phyloP scores from a whole-genome alignment of 768 basidiomycete species.

The Lepiota venenata region DNA sequence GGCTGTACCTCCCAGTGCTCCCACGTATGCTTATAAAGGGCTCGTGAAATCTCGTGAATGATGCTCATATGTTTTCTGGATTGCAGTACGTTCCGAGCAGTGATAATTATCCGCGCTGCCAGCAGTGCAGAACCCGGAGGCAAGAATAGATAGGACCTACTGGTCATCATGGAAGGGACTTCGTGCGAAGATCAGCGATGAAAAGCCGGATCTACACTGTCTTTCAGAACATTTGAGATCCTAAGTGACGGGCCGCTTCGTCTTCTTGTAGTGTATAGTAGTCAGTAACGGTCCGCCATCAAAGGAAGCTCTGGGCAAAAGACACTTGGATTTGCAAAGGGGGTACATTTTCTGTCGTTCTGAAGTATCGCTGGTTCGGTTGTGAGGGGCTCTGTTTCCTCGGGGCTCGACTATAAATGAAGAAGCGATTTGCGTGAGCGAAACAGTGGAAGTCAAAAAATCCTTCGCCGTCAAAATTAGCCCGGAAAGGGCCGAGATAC shows the following conservation, averaged over 20 bases:
- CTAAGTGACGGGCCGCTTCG: constrained; percentile 3
- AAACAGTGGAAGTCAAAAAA: too few relatives aligned
- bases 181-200: neutral
- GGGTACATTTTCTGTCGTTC: too few relatives aligned
- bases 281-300: constrained; percentile 1
- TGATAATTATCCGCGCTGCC: constrained; percentile 11
- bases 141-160: neutral
- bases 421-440: too few relatives aligned
- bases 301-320: neutral
- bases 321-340: too few relatives aligned
- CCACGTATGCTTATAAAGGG: constrained; percentile 34
- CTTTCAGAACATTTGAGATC: neutral
- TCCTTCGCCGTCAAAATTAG: neutral
- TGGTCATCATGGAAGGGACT: neutral
- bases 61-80: constrained; percentile 24
- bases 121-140: neutral
- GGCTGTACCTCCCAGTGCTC: constrained; percentile 20
- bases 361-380: too few relatives aligned
- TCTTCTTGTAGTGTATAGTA: neutral
- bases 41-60: constrained; percentile 26
- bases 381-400: too few relatives aligned
- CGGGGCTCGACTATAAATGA: too few relatives aligned
- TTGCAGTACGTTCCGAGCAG: constrained; percentile 25
- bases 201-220: neutral
- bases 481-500: neutral